phyloP scores from a whole-genome alignment of 257 asterid genomes.

The Solanum dulcamara region DNA sequence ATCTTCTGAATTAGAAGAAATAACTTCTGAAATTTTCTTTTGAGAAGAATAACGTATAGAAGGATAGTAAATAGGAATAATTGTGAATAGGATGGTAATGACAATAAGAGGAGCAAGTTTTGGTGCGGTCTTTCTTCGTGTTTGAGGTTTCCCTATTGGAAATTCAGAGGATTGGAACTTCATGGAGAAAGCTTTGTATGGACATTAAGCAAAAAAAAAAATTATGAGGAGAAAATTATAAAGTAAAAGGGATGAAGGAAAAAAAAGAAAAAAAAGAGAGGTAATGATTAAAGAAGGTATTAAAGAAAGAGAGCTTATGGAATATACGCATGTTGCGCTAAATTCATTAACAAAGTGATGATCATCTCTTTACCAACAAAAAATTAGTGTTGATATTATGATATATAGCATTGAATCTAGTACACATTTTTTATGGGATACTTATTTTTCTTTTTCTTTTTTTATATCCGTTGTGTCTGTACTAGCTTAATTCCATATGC shows the following conservation, averaged over 20 bases:
- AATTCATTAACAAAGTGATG: background rate
- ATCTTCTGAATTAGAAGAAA: background rate
- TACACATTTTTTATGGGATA: background rate
- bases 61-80: constrained; percentile 39
- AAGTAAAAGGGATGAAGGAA: background rate
- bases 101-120: constrained; percentile 32
- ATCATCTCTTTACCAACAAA: background rate
- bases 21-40: constrained; percentile 9
- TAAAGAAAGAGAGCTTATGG: background rate
- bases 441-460: too few relatives aligned
- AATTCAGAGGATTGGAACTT: constrained; percentile 41
- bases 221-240: background rate
- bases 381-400: background rate
- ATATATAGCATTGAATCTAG: background rate
- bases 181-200: constrained; percentile 16
- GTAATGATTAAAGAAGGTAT: background rate
- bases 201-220: background rate
- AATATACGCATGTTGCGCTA: constrained; percentile 1
- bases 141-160: constrained; percentile 35
- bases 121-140: constrained; percentile 23
- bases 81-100: constrained; percentile 29
- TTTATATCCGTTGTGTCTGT: background rate
- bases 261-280: background rate
- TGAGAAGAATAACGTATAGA: constrained; percentile 8
- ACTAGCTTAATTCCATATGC: background rate